Percentiles rank a stretch among this genome's conserved stretches.
These are phyloP conservation scores for Backusella tarrabulga DNA, from an alignment of 192 early-diverging fungal species.

Conservation along the genomic window DNA sequence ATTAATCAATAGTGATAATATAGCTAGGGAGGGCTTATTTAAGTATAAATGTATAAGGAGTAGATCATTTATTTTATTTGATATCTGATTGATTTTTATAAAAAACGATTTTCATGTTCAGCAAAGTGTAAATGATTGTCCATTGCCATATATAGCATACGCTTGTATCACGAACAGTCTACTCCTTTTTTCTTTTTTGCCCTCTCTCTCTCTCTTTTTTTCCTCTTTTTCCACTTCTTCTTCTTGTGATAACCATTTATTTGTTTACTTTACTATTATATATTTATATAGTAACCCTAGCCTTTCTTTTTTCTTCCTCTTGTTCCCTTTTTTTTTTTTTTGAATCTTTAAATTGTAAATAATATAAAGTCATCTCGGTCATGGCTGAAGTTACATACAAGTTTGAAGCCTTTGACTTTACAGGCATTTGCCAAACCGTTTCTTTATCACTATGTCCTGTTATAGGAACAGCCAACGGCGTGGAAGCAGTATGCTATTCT, in stretches of 20 bases:
- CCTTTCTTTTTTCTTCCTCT: neutral
- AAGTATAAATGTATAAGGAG: neutral
- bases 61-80: neutral
- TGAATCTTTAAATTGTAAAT: neutral
- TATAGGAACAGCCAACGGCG: constrained; percentile 70
- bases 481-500: constrained; percentile 92
- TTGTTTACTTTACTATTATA: neutral
- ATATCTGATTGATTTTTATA: neutral
- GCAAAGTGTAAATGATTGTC: neutral
- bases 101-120: neutral
- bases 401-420: constrained; percentile 80
- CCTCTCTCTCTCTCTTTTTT: neutral
- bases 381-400: constrained; percentile 34
- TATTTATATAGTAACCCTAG: neutral
- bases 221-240: neutral
- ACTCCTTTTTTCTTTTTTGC: neutral
- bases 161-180: neutral
- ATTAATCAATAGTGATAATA: no score
- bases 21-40: neutral
- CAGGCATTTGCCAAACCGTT: constrained; percentile 83
- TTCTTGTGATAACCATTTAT: neutral
- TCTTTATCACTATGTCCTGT: constrained; percentile 89
- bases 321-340: neutral
- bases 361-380: neutral
- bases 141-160: neutral